phyloP scores from a whole-genome alignment of 2,329 filamentous ascomycete genomes.

The Colletotrichum zoysiae region DNA sequence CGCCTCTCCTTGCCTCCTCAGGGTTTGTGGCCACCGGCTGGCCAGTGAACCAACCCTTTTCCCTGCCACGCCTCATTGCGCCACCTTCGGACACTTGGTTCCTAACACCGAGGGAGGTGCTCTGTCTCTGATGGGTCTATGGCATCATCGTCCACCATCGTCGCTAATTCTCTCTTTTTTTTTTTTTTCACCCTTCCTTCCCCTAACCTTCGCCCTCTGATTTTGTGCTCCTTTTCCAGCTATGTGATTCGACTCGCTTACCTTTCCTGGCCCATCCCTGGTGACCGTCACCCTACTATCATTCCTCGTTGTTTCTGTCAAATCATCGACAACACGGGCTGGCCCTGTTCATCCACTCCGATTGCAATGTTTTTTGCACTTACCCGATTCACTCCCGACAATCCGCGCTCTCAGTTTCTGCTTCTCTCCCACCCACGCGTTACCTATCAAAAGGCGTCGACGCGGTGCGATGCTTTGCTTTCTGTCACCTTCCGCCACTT shows the following conservation, averaged over 20 bases:
- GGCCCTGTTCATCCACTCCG: slow-evolving; percentile 29
- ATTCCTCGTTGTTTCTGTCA: slow-evolving; percentile 26
- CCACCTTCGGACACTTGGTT: neutral
- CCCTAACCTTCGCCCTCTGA: no score
- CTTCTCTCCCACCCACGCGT: neutral
- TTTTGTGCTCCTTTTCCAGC: neutral
- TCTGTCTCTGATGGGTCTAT: slow-evolving; percentile 31
- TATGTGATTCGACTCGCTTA: slow-evolving; percentile 12
- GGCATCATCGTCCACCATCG: slow-evolving; percentile 32
- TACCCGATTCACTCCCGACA: neutral
- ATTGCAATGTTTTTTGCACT: neutral
- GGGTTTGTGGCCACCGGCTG: neutral
- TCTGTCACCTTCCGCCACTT: neutral
- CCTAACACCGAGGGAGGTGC: neutral
- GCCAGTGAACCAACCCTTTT: neutral
- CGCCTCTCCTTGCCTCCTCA: slow-evolving; percentile 3
- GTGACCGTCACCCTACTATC: slow-evolving; percentile 8
- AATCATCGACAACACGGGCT: slow-evolving; percentile 10
- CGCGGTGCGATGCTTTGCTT: neutral
- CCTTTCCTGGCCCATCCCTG: slow-evolving; percentile 34
- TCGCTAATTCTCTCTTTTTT: neutral
- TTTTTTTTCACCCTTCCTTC: neutral
- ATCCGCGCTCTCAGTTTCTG: neutral
- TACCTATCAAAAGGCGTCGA: neutral
- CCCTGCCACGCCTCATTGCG: neutral